These are phyloP conservation scores for Paragyromitra xinjiangensis DNA, from an alignment of 495 filamentous ascomycete genomes.

Conservation along the genomic window DNA sequence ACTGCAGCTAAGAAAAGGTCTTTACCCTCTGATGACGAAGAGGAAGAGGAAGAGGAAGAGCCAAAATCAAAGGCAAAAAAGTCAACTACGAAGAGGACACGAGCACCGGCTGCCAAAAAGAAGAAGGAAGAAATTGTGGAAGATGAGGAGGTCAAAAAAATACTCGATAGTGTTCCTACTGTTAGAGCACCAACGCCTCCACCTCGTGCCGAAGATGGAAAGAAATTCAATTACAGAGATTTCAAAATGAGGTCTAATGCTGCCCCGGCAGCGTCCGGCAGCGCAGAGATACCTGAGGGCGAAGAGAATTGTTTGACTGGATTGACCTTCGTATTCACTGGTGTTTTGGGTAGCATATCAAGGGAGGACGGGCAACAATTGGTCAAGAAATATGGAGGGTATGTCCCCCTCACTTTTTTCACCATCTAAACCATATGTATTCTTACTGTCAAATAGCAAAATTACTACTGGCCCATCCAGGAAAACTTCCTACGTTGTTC, in stretches of 20 bases:
- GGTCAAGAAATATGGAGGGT: constrained; percentile 92
- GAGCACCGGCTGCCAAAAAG: constrained; percentile 69
- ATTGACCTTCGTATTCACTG: constrained; percentile 97
- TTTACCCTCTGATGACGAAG: constrained; percentile 61
- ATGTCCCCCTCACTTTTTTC: constrained; percentile 72
- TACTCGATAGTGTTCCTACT: constrained; percentile 85
- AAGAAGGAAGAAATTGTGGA: constrained; percentile 68
- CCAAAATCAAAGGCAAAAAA: constrained; percentile 66
- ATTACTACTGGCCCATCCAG: constrained; percentile 83
- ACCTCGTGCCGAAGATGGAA: constrained; percentile 62
- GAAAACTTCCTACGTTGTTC: constrained; percentile 92
- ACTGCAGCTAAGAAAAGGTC: constrained; percentile 64
- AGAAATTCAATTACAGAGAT: constrained; percentile 78
- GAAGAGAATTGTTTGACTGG: constrained; percentile 91
- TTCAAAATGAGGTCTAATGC: constrained; percentile 65
- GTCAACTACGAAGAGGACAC: constrained; percentile 69
- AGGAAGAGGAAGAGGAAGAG: constrained; percentile 62
- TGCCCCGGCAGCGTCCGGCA: constrained; percentile 68
- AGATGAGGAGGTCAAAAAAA: constrained; percentile 74
- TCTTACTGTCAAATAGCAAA: constrained; percentile 66
- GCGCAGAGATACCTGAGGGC: constrained; percentile 79
- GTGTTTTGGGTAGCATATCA: constrained; percentile 77
- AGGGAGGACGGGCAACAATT: constrained; percentile 87
- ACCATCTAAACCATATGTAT: constrained; percentile 69
- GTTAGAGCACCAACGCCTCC: constrained; percentile 85